phyloP scores from a whole-genome alignment of 305 asterid species.

The Petunia hybrid region DNA sequence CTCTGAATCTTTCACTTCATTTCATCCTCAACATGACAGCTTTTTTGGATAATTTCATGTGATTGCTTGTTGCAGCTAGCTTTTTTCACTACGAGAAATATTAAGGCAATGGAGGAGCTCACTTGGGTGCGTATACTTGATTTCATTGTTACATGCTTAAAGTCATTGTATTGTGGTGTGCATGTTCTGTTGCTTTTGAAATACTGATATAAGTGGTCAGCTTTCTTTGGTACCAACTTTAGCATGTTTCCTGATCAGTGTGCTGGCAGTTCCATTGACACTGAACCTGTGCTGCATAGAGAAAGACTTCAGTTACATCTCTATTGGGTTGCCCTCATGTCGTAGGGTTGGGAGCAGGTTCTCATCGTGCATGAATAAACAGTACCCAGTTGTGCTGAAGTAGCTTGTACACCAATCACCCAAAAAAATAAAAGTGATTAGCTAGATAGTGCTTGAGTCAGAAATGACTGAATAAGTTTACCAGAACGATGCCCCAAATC shows the following conservation, averaged over 20 bases:
- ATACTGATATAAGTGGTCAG: neutral
- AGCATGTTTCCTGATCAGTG: conserved; percentile 4
- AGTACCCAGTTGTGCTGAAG: neutral
- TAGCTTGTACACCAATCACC: neutral
- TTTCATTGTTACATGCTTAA: conserved; percentile 14
- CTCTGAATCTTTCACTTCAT: conserved; percentile 29
- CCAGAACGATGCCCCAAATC: neutral
- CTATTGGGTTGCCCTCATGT: conserved; percentile 6
- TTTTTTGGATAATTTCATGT: neutral
- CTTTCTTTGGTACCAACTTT: neutral
- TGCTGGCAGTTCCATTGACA: neutral
- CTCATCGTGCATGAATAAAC: neutral
- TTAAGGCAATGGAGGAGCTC: conserved; percentile 95
- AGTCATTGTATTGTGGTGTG: neutral
- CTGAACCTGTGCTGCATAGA: neutral
- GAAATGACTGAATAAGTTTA: neutral
- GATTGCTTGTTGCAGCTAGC: conserved; percentile 68
- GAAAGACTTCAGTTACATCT: neutral
- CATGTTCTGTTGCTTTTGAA: conserved; percentile 25
- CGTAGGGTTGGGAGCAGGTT: neutral
- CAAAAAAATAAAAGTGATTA: neutral
- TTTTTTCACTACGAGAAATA: conserved; percentile 86
- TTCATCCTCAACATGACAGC: conserved; percentile 31
- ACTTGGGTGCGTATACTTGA: conserved; percentile 73
- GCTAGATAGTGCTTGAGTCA: neutral